These are phyloP conservation scores for Cadophora malorum DNA, from an alignment of 2,329 filamentous ascomycete genomes.

Conservation along the genomic window DNA sequence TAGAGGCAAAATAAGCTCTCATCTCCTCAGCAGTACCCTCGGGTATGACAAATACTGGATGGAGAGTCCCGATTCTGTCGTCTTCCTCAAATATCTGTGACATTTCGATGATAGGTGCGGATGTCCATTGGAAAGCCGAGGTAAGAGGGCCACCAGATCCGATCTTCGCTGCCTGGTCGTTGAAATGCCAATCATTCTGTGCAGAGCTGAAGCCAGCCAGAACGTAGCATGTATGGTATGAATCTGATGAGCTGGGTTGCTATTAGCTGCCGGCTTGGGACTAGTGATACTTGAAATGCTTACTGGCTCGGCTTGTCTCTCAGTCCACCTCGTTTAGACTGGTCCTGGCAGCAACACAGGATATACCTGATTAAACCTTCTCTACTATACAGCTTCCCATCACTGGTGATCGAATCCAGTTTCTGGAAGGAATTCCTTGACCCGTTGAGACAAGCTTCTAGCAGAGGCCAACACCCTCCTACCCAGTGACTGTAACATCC, in stretches of 20 bases:
- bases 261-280: conserved; percentile 29
- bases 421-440: conserved; percentile 8
- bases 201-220: conserved; percentile 83
- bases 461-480: conserved; percentile 89
- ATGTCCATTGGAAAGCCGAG: conserved; percentile 49
- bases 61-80: conserved; percentile 73
- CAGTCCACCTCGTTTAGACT: conserved; percentile 74
- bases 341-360: conserved; percentile 83
- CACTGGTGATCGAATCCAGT: conserved; percentile 28
- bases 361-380: conserved; percentile 90
- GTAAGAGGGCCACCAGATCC: conserved; percentile 42
- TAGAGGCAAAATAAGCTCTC: conserved; percentile 42
- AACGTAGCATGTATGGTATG: conserved; percentile 93
- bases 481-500: conserved; percentile 99
- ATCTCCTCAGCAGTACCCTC: conserved; percentile 53
- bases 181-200: conserved; percentile 70
- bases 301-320: conserved; percentile 93
- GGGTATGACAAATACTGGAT: conserved; percentile 87
- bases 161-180: conserved; percentile 45
- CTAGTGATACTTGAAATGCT: conserved; percentile 46
- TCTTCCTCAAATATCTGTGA: conserved; percentile 71
- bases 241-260: conserved; percentile 71
- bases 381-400: conserved; percentile 72
- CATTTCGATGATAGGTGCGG: conserved; percentile 54
- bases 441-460: conserved; percentile 78